phyloP scores from a whole-genome alignment of 2,329 filamentous ascomycete genomes.

The Monosporascus sp. region DNA sequence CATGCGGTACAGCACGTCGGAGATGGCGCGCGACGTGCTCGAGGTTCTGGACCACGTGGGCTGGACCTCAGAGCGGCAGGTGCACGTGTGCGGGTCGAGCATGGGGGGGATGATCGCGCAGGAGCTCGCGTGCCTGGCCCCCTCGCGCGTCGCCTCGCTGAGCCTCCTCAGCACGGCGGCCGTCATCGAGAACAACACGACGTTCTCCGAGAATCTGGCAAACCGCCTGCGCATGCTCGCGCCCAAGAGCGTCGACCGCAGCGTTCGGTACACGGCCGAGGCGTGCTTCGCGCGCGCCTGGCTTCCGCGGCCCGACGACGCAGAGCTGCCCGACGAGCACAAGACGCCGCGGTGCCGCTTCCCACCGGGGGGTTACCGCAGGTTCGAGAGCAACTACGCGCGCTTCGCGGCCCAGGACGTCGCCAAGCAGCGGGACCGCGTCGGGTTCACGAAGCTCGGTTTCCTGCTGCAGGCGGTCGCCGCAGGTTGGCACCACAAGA shows the following conservation, averaged over 20 bases:
- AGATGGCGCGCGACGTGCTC: constrained; percentile 75
- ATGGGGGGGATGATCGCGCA: constrained; percentile 93
- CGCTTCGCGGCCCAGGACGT: constrained; percentile 78
- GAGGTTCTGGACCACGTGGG: constrained; percentile 61
- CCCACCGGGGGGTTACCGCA: constrained; percentile 33
- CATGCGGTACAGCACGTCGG: constrained; percentile 71
- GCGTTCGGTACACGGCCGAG: constrained; percentile 57
- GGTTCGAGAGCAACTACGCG: constrained; percentile 72
- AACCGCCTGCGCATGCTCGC: constrained; percentile 53
- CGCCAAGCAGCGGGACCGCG: constrained; percentile 58
- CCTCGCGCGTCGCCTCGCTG: constrained; percentile 48
- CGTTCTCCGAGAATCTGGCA: constrained; percentile 60
- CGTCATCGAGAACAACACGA: constrained; percentile 52
- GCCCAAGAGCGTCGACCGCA: constrained; percentile 64
- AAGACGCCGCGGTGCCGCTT: constrained; percentile 33
- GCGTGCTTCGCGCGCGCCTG: constrained; percentile 63
- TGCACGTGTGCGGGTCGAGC: constrained; percentile 70
- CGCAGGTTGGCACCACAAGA: constrained; percentile 76
- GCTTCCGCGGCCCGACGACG: constrained; percentile 56
- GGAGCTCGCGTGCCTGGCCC: constrained; percentile 59
- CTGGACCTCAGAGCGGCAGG: constrained; percentile 51
- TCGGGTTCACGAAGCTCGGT: constrained; percentile 56
- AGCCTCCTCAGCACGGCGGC: constrained; percentile 58
- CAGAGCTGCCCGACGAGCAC: constrained; percentile 39
- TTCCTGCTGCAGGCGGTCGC: constrained; percentile 75